phyloP scores from a whole-genome alignment of 192 early-diverging fungal genomes.

The Umbelopsis ramanniana region DNA sequence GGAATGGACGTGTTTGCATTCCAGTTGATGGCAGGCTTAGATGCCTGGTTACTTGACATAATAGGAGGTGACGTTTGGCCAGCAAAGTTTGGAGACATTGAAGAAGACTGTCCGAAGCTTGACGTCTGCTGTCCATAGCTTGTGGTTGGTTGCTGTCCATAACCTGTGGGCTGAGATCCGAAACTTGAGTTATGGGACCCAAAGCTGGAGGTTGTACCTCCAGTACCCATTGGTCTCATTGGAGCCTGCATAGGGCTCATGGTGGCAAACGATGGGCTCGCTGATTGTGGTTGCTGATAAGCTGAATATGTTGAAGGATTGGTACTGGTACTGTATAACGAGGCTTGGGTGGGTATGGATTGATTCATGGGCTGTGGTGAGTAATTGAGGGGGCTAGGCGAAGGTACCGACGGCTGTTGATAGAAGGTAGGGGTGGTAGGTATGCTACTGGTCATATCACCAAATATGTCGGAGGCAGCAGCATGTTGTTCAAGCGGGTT shows the following conservation, averaged over 20 bases:
- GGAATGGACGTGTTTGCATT: not conserved
- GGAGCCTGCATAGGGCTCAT: not conserved
- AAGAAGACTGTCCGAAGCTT: not conserved
- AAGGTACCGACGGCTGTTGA: not conserved
- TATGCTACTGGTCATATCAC: not conserved
- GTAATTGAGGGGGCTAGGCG: not conserved
- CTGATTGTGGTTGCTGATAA: not conserved
- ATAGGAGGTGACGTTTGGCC: not conserved
- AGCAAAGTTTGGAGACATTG: not conserved
- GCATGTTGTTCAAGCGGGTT: not conserved
- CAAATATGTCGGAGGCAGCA: constrained; percentile 2
- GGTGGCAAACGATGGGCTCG: not conserved
- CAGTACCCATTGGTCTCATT: not conserved
- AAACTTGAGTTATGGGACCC: not conserved
- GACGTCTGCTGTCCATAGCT: not conserved
- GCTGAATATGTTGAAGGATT: not conserved
- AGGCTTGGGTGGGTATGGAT: not conserved
- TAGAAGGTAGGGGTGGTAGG: not conserved
- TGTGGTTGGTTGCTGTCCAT: not conserved
- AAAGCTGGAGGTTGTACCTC: not conserved
- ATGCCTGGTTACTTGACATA: not conserved
- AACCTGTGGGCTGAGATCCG: not conserved
- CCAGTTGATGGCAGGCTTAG: constrained; percentile 8
- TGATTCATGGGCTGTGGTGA: constrained; percentile 10
- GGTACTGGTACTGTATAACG: not conserved